These are phyloP conservation scores for Globisporangium heterothallicum DNA, from an alignment of 352 stramenopile genomes.

Conservation along the genomic window DNA sequence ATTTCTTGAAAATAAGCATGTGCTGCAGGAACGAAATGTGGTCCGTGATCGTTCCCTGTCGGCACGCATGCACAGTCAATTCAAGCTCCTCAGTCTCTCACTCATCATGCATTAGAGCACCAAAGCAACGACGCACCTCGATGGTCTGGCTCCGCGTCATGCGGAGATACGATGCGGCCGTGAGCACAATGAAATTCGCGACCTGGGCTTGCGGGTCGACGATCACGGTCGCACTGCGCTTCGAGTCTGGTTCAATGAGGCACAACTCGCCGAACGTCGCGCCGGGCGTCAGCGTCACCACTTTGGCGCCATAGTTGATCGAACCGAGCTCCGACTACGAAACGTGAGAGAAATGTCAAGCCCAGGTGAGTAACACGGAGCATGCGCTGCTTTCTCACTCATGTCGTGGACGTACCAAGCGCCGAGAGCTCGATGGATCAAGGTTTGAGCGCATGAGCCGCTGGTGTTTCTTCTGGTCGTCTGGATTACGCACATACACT, in stretches of 20 bases:
- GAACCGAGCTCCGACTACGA: constrained; percentile 27
- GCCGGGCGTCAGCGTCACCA: constrained; percentile 67
- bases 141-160: constrained; percentile 81
- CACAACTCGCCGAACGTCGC: constrained; percentile 82
- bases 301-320: constrained; percentile 52
- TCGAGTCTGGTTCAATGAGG: constrained; percentile 82
- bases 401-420: too few species aligned
- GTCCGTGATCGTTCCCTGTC: constrained; percentile 72
- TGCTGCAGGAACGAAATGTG: constrained; percentile 82
- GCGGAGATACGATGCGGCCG: constrained; percentile 68
- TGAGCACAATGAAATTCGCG: constrained; percentile 84
- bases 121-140: constrained; percentile 25
- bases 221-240: constrained; percentile 76
- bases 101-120: too few species aligned
- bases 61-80: too few species aligned
- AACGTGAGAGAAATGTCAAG: too few species aligned
- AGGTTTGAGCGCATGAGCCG: constrained; percentile 38
- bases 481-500: constrained; percentile 58
- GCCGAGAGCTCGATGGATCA: constrained; percentile 33
- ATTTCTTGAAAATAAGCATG: constrained; percentile 70
- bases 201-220: constrained; percentile 59
- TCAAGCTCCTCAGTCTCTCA: too few species aligned
- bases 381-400: too few species aligned
- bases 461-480: constrained; percentile 68
- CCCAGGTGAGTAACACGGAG: too few species aligned